phyloP scores from a whole-genome alignment of 2,329 filamentous ascomycete genomes.

The Fusarium torreyae region DNA sequence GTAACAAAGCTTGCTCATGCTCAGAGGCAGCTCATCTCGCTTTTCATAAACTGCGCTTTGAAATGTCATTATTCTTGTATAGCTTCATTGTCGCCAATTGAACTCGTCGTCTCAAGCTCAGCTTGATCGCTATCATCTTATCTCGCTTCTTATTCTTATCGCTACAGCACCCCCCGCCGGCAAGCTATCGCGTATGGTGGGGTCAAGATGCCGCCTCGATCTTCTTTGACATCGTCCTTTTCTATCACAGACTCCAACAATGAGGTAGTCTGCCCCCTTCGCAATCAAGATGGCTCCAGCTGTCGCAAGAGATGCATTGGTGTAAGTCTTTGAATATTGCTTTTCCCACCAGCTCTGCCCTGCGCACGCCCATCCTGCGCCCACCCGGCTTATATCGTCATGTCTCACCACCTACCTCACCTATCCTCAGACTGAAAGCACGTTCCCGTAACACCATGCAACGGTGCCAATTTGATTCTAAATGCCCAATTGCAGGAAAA shows the following conservation, averaged over 20 bases:
- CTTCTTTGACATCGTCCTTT: slow-evolving; percentile 89
- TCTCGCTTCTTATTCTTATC: slow-evolving; percentile 39
- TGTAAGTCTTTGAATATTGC: slow-evolving; percentile 74
- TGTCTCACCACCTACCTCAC: slow-evolving; percentile 48
- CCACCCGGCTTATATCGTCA: slow-evolving; percentile 39
- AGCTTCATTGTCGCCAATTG: slow-evolving; percentile 53
- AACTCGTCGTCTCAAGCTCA: slow-evolving; percentile 39
- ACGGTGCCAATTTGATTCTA: slow-evolving; percentile 44
- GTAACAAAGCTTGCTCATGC: slow-evolving; percentile 48
- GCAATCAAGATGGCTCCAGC: slow-evolving; percentile 95
- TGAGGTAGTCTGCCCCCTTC: slow-evolving; percentile 96
- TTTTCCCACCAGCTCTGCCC: slow-evolving; percentile 24
- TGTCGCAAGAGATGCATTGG: slow-evolving; percentile 98
- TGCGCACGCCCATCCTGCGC: slow-evolving; percentile 30
- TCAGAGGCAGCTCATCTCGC: slow-evolving; percentile 41
- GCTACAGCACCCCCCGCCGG: slow-evolving; percentile 45
- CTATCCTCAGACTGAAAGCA: slow-evolving; percentile 29
- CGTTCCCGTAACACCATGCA: slow-evolving; percentile 34
- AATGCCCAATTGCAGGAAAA: slow-evolving; percentile 77
- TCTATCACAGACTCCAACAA: slow-evolving; percentile 93
- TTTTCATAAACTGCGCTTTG: slow-evolving; percentile 46
- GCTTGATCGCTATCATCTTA: slow-evolving; percentile 34
- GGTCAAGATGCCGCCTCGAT: slow-evolving; percentile 88
- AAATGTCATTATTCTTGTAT: slow-evolving; percentile 45
- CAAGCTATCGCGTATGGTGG: slow-evolving; percentile 65